These are phyloP conservation scores for Cyberlindnera lachancei DNA, from an alignment of 805 yeast species.

Conservation along the genomic window DNA sequence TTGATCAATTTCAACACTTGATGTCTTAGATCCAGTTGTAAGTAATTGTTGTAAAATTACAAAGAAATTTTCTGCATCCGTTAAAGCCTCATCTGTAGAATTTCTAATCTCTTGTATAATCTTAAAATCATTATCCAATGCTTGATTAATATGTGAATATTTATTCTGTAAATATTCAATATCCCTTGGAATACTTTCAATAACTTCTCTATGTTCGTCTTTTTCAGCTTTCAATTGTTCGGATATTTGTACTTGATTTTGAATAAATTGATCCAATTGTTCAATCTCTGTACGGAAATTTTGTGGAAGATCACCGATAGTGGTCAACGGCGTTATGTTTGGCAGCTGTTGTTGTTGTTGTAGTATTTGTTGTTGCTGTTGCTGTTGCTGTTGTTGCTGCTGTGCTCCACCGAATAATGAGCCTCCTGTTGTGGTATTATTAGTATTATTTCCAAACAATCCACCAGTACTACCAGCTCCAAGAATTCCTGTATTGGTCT, in stretches of 20 bases:
- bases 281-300: constrained; percentile 60
- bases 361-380: too few species aligned
- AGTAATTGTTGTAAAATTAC: constrained; percentile 43
- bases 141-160: constrained; percentile 58
- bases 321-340: constrained; percentile 62
- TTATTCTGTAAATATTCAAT: constrained; percentile 54
- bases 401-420: constrained; percentile 9
- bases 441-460: constrained; percentile 19
- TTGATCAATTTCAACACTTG: constrained; percentile 49
- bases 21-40: constrained; percentile 48
- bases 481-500: constrained; percentile 16
- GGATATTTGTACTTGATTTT: constrained; percentile 65
- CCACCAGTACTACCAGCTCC: constrained; percentile 19
- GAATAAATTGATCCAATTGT: constrained; percentile 64
- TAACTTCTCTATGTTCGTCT: constrained; percentile 53
- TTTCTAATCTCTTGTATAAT: constrained; percentile 38
- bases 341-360: constrained; percentile 31
- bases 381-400: constrained; percentile 13
- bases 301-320: constrained; percentile 70
- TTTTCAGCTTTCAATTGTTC: constrained; percentile 57
- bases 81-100: constrained; percentile 29
- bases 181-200: constrained; percentile 69
- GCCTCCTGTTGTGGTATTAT: constrained; percentile 15
- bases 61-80: constrained; percentile 46
- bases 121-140: constrained; percentile 42